A percentile compares a stretch with the other conserved stretches of the same genome.
Evolutionary conservation across 257 asterid genomes (phyloP).

Genomic region (Nicotiana benthamiana): DNA sequence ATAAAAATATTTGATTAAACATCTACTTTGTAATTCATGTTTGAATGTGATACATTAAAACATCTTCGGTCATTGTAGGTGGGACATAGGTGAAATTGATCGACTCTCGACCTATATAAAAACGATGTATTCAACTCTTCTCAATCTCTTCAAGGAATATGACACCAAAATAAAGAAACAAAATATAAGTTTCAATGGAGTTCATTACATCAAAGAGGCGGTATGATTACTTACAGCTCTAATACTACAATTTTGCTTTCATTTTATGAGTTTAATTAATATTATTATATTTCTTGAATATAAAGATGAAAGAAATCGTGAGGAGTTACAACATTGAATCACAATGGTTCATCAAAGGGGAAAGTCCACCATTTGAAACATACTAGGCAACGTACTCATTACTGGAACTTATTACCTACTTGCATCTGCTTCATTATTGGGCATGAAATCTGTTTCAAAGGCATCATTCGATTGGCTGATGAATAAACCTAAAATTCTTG

Average conservation of each 20-base stretch:
- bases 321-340: slow-evolving; percentile 38
- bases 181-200: not conserved
- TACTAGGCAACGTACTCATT: slow-evolving; percentile 29
- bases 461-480: slow-evolving; percentile 12
- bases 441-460: slow-evolving; percentile 8
- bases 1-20: not conserved
- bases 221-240: not conserved
- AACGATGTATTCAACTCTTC: not conserved
- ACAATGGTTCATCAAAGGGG: slow-evolving; percentile 37
- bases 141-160: not conserved
- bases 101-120: not conserved
- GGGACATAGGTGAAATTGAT: not conserved
- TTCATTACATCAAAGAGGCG: not conserved
- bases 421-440: slow-evolving; percentile 29
- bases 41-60: too few species aligned
- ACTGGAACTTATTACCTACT: slow-evolving; percentile 31
- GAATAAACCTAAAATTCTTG: not conserved
- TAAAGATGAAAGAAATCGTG: slow-evolving; percentile 35
- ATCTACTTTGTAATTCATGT: too few species aligned
- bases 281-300: not conserved
- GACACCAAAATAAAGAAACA: not conserved
- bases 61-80: not conserved
- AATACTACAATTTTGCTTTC: not conserved
- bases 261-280: not conserved
- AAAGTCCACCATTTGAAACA: slow-evolving; percentile 33